Evolutionary conservation across 1,284 basidiomycete genomes (phyloP).

Genomic region (Cryptococcus sp.): DNA sequence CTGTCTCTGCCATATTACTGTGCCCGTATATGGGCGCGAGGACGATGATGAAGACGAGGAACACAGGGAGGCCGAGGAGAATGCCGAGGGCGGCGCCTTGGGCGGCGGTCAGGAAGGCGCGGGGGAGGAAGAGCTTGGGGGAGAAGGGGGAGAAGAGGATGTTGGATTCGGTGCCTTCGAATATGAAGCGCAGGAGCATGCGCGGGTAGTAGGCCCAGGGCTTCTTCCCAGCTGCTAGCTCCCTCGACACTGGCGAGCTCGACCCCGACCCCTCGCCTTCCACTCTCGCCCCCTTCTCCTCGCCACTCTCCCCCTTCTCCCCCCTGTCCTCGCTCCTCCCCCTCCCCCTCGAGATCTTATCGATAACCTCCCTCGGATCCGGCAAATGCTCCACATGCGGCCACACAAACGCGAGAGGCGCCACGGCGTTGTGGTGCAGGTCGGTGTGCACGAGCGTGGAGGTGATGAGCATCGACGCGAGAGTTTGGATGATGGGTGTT

Average conservation of each 20-base stretch:
- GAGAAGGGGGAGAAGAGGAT: constrained; percentile 31
- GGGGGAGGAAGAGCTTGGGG: constrained; percentile 4
- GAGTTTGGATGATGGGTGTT: constrained; percentile 48
- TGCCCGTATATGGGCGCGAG: constrained; percentile 47
- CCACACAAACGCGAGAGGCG: constrained; percentile 48
- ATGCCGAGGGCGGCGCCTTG: constrained; percentile 48
- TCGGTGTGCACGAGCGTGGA: constrained; percentile 51
- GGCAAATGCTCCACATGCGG: constrained; percentile 50
- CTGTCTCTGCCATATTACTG: constrained; percentile 32
- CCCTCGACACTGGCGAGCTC: not conserved
- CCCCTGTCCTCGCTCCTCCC: too few relatives aligned
- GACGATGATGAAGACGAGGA: constrained; percentile 47
- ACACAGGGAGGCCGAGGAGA: constrained; percentile 47
- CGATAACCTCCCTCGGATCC: constrained; percentile 34
- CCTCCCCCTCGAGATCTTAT: not conserved
- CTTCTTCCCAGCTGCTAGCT: not conserved
- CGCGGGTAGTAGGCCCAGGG: constrained; percentile 30
- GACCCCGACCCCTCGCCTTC: not conserved
- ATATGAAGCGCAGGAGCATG: constrained; percentile 49
- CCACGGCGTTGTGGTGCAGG: constrained; percentile 42
- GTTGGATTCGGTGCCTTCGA: constrained; percentile 50
- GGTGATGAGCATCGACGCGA: constrained; percentile 49
- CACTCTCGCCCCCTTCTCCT: too few relatives aligned
- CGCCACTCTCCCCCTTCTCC: constrained; percentile 2
- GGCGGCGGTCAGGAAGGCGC: constrained; percentile 36